Evolutionary conservation across 345 rosid species (phyloP).

Genomic region (Melaleuca quinquenervia): DNA sequence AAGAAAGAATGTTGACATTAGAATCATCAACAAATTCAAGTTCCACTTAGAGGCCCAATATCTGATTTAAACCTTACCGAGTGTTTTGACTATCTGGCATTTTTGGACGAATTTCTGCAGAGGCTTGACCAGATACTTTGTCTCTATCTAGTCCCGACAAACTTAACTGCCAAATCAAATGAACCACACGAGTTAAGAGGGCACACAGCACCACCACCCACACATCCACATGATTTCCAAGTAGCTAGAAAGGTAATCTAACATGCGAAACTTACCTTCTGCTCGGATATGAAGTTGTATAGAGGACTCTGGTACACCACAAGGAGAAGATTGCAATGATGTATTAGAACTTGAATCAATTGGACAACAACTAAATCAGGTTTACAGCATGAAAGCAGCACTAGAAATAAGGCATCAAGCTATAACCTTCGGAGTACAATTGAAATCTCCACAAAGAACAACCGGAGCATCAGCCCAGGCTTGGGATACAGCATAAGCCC

Average conservation of each 20-base stretch:
- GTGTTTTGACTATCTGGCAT: slow-evolving; percentile 16
- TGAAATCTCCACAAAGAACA: slow-evolving; percentile 93
- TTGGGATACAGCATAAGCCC: slow-evolving; percentile 66
- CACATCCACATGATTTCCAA: neutral
- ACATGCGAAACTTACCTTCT: slow-evolving; percentile 45
- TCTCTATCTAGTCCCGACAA: slow-evolving; percentile 63
- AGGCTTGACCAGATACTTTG: slow-evolving; percentile 84
- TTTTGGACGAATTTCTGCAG: slow-evolving; percentile 39
- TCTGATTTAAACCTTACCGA: slow-evolving; percentile 21
- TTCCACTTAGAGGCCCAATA: neutral
- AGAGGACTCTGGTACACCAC: slow-evolving; percentile 59
- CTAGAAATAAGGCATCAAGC: neutral
- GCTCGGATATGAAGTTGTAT: slow-evolving; percentile 76
- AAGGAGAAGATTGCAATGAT: slow-evolving; percentile 7
- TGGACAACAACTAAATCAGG: neutral
- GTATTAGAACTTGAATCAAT: neutral
- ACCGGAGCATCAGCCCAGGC: slow-evolving; percentile 81
- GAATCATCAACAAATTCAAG: neutral
- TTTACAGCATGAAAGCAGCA: neutral
- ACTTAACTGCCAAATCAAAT: slow-evolving; percentile 42
- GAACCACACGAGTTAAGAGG: neutral
- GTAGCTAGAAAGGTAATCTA: neutral
- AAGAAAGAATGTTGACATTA: neutral
- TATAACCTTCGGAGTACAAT: slow-evolving; percentile 86
- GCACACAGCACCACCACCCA: neutral